Conservation (phyloP, 2,329 filamentous ascomycete species). For the Uncinocarpus reesii region DNA sequence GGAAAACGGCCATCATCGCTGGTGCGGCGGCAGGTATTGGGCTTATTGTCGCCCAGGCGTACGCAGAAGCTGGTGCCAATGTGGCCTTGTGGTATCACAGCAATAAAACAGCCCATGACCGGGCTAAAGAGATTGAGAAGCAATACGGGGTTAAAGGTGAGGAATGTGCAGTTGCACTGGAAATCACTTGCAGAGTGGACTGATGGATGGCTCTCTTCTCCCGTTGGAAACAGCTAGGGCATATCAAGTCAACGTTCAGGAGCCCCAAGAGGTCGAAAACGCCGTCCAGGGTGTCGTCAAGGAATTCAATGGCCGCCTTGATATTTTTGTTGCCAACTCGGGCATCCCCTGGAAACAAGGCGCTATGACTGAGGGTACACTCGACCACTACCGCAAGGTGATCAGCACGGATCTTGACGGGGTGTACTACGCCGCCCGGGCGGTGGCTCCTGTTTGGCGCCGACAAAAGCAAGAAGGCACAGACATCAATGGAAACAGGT, state of each 20-base stretch:
- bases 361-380: constrained; percentile 53
- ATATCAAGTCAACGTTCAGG: constrained; percentile 41
- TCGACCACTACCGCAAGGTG: constrained; percentile 57
- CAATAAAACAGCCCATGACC: constrained; percentile 53
- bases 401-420: constrained; percentile 63
- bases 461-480: constrained; percentile 59
- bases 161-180: neutral
- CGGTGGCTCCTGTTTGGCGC: constrained; percentile 59
- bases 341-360: constrained; percentile 65
- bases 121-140: constrained; percentile 54
- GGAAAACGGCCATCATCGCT: constrained; percentile 59
- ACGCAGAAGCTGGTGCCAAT: constrained; percentile 61
- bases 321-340: constrained; percentile 70
- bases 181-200: neutral
- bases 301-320: constrained; percentile 64
- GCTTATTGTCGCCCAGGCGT: constrained; percentile 51
- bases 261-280: constrained; percentile 34
- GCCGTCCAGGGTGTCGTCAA: constrained; percentile 36
- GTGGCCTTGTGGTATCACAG: constrained; percentile 64
- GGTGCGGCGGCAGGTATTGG: constrained; percentile 63
- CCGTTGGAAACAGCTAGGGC: constrained; percentile 33
- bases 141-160: constrained; percentile 57
- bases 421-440: constrained; percentile 65
- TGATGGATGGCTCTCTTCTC: neutral
- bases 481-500: constrained; percentile 50